Evolutionary conservation across 805 yeast species (phyloP).

Genomic region (Starmerella potacharoeniae): DNA sequence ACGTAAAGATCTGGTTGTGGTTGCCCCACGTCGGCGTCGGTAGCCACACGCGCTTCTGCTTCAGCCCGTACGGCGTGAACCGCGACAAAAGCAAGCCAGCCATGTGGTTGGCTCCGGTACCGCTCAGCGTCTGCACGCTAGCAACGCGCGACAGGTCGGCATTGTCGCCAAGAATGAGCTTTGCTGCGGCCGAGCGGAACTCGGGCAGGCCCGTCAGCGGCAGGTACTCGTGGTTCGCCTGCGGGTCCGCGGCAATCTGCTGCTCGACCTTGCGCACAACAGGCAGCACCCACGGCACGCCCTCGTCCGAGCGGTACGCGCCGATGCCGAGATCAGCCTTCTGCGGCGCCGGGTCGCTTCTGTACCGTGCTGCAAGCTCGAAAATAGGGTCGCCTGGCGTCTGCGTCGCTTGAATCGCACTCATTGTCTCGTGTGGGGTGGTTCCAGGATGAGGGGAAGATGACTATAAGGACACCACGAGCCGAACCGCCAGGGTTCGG

Average conservation of each 20-base stretch:
- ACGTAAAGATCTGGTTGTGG: constrained; percentile 71
- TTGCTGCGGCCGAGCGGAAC: constrained; percentile 54
- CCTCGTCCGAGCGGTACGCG: constrained; percentile 81
- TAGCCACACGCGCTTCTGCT: constrained; percentile 44
- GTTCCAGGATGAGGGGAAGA: neutral
- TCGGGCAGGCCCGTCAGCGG: constrained; percentile 69
- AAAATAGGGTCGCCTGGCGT: constrained; percentile 82
- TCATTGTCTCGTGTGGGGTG: constrained; percentile 5
- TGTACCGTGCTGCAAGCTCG: constrained; percentile 40
- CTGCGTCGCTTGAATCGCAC: constrained; percentile 18
- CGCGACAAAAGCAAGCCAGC: constrained; percentile 60
- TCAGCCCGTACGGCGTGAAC: constrained; percentile 32
- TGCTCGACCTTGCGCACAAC: constrained; percentile 56
- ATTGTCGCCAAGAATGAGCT: constrained; percentile 61
- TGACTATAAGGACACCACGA: neutral
- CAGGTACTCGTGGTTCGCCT: constrained; percentile 70
- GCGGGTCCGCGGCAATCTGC: constrained; percentile 28
- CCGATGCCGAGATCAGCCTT: constrained; percentile 65
- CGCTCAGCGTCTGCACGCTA: constrained; percentile 68
- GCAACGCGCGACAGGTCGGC: constrained; percentile 40
- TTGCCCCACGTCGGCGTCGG: constrained; percentile 97
- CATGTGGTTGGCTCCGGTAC: constrained; percentile 85
- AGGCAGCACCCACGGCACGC: constrained; percentile 86
- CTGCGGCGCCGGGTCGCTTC: constrained; percentile 31
- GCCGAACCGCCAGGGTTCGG: neutral